Evolutionary conservation across 371 early-diverging fungal species (phyloP).

Genomic region (Pancytospora philotis): DNA sequence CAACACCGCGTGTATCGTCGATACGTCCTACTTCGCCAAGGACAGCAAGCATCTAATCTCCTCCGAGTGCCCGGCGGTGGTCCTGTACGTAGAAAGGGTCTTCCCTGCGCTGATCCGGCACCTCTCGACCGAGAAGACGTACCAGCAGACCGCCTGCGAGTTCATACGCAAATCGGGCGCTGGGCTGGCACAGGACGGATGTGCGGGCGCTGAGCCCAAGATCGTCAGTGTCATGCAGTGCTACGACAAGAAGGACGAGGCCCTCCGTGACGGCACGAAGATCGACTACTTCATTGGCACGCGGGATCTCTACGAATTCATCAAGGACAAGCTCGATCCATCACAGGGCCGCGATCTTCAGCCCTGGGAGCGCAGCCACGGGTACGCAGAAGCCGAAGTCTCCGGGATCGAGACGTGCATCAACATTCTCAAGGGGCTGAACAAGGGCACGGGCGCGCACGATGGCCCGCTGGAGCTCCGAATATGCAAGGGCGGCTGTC

Average conservation of each 20-base stretch:
- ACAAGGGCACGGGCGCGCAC: not conserved
- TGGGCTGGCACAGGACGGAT: not conserved
- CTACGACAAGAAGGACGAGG: constrained; percentile 52
- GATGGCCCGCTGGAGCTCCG: not conserved
- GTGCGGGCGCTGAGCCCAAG: not conserved
- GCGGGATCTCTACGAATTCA: constrained; percentile 22
- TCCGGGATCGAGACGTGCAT: constrained; percentile 9
- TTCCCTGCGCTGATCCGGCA: constrained; percentile 31
- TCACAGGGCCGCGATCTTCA: not conserved
- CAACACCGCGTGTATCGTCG: constrained; percentile 21
- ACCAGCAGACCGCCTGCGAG: constrained; percentile 33
- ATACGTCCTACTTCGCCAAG: constrained; percentile 36
- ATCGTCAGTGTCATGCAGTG: constrained; percentile 44
- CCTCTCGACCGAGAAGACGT: constrained; percentile 30
- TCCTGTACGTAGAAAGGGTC: constrained; percentile 49
- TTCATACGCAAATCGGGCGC: constrained; percentile 1
- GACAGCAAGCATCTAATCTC: constrained; percentile 14
- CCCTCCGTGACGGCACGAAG: constrained; percentile 21
- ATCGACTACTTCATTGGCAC: constrained; percentile 41
- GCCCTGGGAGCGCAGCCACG: not conserved
- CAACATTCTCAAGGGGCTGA: constrained; percentile 1
- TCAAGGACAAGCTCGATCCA: not conserved
- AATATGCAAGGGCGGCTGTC: constrained; percentile 46
- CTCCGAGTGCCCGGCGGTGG: constrained; percentile 52
- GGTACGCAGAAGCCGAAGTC: not conserved